phyloP scores from a whole-genome alignment of 2,329 filamentous ascomycete genomes.

The Lecanicillium sp. region DNA sequence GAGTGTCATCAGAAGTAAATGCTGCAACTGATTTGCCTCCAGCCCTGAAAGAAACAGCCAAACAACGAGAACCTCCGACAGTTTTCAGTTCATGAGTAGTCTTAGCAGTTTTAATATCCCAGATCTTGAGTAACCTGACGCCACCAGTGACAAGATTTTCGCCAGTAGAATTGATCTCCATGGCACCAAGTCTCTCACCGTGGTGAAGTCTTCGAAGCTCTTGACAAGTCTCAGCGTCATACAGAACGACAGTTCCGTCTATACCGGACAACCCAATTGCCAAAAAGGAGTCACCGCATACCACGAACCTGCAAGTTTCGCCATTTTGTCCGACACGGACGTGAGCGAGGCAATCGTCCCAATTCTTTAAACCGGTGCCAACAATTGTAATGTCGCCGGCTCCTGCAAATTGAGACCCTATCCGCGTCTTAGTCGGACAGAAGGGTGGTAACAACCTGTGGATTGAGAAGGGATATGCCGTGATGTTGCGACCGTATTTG shows the following conservation, averaged over 20 bases:
- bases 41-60: neutral
- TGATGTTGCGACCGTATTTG: slow-evolving; percentile 1
- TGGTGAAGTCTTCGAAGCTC: slow-evolving; percentile 2
- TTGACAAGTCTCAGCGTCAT: slow-evolving; percentile 3
- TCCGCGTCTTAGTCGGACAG: slow-evolving; percentile 1
- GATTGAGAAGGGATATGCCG: neutral
- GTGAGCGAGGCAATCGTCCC: slow-evolving; percentile 3
- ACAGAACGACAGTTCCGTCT: neutral
- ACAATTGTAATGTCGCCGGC: neutral
- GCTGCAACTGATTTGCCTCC: neutral
- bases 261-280: neutral
- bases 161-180: neutral
- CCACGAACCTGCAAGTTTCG: neutral
- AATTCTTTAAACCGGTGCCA: neutral
- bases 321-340: neutral
- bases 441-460: slow-evolving; percentile 1
- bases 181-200: neutral
- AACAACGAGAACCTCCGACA: neutral
- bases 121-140: neutral
- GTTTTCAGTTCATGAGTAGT: neutral
- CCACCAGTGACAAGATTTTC: neutral
- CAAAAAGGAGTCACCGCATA: neutral
- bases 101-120: neutral
- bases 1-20: neutral
- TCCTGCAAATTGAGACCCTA: slow-evolving; percentile 1